Percentiles rank a stretch among this genome's conserved stretches.
Conservation (phyloP, 2,329 filamentous ascomycete genomes). For the Aspergillus flavus region DNA sequence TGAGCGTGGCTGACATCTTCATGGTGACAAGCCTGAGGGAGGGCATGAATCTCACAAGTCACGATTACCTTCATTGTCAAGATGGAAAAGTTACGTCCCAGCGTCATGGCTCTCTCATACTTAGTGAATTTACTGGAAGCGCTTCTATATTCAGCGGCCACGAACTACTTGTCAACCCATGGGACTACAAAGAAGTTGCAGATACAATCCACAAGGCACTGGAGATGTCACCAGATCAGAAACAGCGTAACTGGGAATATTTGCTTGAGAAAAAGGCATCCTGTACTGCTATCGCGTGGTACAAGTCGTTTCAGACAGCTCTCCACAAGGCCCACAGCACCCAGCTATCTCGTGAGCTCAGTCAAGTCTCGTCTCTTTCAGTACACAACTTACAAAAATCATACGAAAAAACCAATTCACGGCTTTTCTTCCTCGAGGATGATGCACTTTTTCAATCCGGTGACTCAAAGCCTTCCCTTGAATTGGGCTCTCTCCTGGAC, state of each 20-base stretch:
- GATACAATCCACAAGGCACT: constrained; percentile 80
- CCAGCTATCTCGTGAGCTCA: constrained; percentile 77
- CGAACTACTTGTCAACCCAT: constrained; percentile 86
- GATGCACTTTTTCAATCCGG: constrained; percentile 75
- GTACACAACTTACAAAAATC: constrained; percentile 62
- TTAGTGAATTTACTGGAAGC: constrained; percentile 93
- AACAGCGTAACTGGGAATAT: constrained; percentile 70
- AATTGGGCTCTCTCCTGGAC: constrained; percentile 75
- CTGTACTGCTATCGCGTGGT: constrained; percentile 83
- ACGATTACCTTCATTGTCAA: constrained; percentile 91
- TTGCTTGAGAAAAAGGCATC: constrained; percentile 72
- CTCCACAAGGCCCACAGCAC: constrained; percentile 76
- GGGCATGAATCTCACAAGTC: constrained; percentile 93
- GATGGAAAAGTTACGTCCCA: constrained; percentile 72
- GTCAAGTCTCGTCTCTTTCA: constrained; percentile 78
- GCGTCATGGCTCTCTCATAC: constrained; percentile 82
- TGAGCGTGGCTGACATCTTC: constrained; percentile 83
- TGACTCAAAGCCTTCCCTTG: constrained; percentile 72
- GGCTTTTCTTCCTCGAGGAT: constrained; percentile 88
- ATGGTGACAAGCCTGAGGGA: constrained; percentile 94
- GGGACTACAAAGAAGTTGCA: constrained; percentile 87
- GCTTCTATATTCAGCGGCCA: constrained; percentile 78
- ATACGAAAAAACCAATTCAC: constrained; percentile 66
- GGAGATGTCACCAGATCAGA: constrained; percentile 77
- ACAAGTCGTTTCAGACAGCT: constrained; percentile 66